Conservation (phyloP, 371 early-diverging fungal genomes). For the Mucor irregularis region DNA sequence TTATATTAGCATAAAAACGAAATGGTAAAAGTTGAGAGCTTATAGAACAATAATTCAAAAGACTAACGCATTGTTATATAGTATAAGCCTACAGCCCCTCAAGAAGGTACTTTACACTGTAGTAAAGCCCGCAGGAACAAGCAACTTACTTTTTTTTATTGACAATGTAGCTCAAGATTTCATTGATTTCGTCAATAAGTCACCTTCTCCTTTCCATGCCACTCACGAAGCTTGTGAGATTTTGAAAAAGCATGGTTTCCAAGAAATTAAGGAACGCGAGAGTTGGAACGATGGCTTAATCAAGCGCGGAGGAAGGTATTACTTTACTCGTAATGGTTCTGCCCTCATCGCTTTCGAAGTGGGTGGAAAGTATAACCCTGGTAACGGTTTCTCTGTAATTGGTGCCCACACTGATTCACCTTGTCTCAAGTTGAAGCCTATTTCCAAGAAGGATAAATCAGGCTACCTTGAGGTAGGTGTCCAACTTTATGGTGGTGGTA, state of each 20-base stretch:
- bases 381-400: conserved; percentile 86
- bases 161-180: conserved; percentile 48
- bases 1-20: not conserved
- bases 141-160: not conserved
- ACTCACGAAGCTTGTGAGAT: conserved; percentile 69
- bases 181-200: conserved; percentile 85
- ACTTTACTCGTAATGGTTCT: conserved; percentile 91
- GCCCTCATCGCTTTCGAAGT: conserved; percentile 93
- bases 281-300: conserved; percentile 72
- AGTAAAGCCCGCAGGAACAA: too few species aligned
- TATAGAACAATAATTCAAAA: not conserved
- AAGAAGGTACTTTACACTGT: not conserved
- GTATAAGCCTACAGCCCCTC: not conserved
- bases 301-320: conserved; percentile 85
- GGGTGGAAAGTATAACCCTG: conserved; percentile 82
- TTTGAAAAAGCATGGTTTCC: conserved; percentile 77
- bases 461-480: conserved; percentile 93
- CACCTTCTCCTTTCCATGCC: conserved; percentile 96
- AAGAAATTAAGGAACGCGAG: conserved; percentile 85
- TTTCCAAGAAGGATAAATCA: conserved; percentile 80
- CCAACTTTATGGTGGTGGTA: conserved; percentile 91
- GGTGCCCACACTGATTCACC: conserved; percentile 98
- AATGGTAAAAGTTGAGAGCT: not conserved
- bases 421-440: conserved; percentile 93
- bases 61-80: not conserved